phyloP scores from a whole-genome alignment of 495 filamentous ascomycete genomes.

The Penicillium longicatenatum region DNA sequence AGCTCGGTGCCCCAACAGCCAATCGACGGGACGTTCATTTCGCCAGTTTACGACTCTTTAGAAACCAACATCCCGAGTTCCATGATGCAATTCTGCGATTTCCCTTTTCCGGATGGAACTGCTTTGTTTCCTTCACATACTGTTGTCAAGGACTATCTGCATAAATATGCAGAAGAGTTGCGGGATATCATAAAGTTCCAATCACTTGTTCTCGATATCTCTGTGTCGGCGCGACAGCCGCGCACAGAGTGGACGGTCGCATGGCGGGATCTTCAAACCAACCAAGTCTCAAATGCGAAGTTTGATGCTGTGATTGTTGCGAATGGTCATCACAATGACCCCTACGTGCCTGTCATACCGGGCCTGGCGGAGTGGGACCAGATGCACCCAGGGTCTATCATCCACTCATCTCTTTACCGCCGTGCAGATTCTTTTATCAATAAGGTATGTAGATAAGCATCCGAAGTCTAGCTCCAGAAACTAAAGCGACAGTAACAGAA shows the following conservation, averaged over 20 bases:
- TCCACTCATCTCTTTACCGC: constrained; percentile 13
- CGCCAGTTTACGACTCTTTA: constrained; percentile 14
- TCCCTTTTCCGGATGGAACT: constrained; percentile 5
- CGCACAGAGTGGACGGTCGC: constrained; percentile 11
- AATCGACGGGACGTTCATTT: constrained; percentile 10
- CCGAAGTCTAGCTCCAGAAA: background rate
- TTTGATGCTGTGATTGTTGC: constrained; percentile 17
- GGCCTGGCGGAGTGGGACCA: constrained; percentile 11
- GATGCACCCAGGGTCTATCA: constrained; percentile 8
- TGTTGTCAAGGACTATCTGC: constrained; percentile 12
- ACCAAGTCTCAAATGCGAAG: background rate
- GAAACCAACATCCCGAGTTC: constrained; percentile 17
- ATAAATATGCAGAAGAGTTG: constrained; percentile 14
- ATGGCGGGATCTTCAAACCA: constrained; percentile 10
- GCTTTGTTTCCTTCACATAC: constrained; percentile 9
- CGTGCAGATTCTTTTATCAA: constrained; percentile 8
- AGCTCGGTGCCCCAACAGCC: constrained; percentile 7
- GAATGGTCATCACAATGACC: constrained; percentile 16
- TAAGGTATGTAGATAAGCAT: constrained; percentile 6
- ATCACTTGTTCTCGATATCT: constrained; percentile 8
- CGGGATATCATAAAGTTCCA: constrained; percentile 1
- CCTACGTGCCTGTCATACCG: constrained; percentile 9
- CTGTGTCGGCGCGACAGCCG: background rate
- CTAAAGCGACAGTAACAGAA: constrained; percentile 1
- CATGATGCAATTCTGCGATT: constrained; percentile 15